Evolutionary conservation across 75 land plant species (phyloP), one percentile per base, ranked within the genome.

Genomic region (Azolla pinnata): DNA sequence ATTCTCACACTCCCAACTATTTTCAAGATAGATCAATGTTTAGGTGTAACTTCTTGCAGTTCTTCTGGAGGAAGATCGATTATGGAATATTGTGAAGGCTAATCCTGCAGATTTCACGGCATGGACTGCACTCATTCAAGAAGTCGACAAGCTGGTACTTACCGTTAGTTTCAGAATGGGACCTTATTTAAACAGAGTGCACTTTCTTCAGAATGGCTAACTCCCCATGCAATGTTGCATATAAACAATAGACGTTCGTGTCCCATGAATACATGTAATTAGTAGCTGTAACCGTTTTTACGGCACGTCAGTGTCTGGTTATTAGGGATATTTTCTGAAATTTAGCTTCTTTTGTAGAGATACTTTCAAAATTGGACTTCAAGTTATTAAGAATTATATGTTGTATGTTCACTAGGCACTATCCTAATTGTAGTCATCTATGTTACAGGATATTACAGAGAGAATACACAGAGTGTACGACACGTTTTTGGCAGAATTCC

Each of bases 401-500:
- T n/a, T n/a, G n/a, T n/a, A n/a, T n/a, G n/a, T n/a, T n/a, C n/a
- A n/a, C n/a, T n/a, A n/a, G n/a, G n/a, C n/a, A n/a, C n/a, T n/a
- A n/a, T n/a, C 42, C 7, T 14, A 38, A 38, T 38, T 38, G 7
- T 38, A 38, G 12, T 8, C 7, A 31, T 21, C 17, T 9, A 57
- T 24, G 2, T 23, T 80, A 51, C 83, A 93, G 98, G 81, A 71
- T 29, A 75, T 79, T 52, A 74, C 83, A 26, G 29, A 59, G 26
- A 88, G 83, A 62, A 83, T 93, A n/a, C 73, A 80, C 25, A 80
- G 70, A 58, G 88, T 75, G 31, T 93, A 93, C 65, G 98, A 93
- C 81, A 75, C 90, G 32, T 93, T 93, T 57, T 55, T 93, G 56
- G 96, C 82, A 17, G 98, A 93, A 62, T 93, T 93, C 64, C 98